Base-by-base conservation (phyloP, 2,329 filamentous ascomycete genomes). In the Claviceps quebecensis region DNA sequence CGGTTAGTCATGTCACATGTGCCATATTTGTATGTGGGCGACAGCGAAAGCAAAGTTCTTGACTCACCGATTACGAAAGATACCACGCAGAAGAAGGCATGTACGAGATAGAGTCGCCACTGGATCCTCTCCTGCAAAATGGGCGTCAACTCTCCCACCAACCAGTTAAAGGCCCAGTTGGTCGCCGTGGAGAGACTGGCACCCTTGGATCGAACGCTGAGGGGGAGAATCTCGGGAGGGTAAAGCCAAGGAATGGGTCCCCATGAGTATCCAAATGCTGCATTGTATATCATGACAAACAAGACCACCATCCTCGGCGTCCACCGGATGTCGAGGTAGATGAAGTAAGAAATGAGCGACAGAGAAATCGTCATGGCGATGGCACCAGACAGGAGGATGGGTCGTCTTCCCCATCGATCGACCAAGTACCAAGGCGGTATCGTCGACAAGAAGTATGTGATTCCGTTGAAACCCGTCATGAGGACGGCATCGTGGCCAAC, bases 111-210 rank as follows among this genome's bases (percentile, higher is more conserved):
- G 54, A 97, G 73, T 37, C 93, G 81, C 93, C 93, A 98, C 60
- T 85, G 80, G 61, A 98, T 97, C 69, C 77, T 81, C 60, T 93
- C 87, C 66, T 98, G 91, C 54, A 97, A 73, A 51, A 97, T 82
- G 2, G 93, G 93, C 0, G 93, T 98, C 75, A 97, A 80, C 68
- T 95, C 87, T 58, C 93, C 93, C 3, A 97, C 93, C 26, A 97
- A 74, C 86, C 89, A 98, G 69, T 98, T 98, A 69, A 93, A 95
- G 1, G 91, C 89, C 93, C 93, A 98, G 65, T 98, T 98, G 36
- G 90, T 84, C 17, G 93, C 93, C 1, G 93, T 97, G 54, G 91
- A 96, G 65, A 98, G 70, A 76, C 89, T 95, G 50, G 93, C 91
- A 55, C 93, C 93, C 74, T 97, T 97, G 54, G 91, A 95, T 61